Evolutionary conservation across 495 filamentous ascomycete species (phyloP), one percentile per base, ranked within the genome.

Genomic region (Thozetella sp.): DNA sequence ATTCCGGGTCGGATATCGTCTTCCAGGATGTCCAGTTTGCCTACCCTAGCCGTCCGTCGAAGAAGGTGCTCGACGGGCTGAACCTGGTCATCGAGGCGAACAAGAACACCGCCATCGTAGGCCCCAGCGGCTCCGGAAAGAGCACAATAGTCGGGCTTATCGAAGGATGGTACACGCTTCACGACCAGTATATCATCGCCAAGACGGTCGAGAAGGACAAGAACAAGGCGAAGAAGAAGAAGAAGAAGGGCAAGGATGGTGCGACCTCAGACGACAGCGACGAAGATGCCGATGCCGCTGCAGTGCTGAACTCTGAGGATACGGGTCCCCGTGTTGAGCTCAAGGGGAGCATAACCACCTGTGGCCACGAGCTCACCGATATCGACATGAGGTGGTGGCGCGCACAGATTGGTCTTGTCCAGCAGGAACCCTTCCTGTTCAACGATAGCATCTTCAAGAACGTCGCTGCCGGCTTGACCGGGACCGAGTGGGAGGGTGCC

Each of bases 131-230:
- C 17, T 91, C 90, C 45, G 89, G 94, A 34, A 99, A 99, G 76
- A 93, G 89, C 62, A 97, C 93, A 0, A 90, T 97, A 19, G 89
- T 97, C 24, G 93, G 92, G 0, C 77, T 99, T 9, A 85, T 98
- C 40, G 93, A 97, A 68, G 85, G 94, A 1, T 98, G 97, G 81
- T 99, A 99, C 66, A 86, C 92, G 26, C 88, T 96, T 34, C 67
- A 73, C 20, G 73, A 80, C 27, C 78, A 82, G 63, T 68, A 78
- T 53, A 64, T 76, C 26, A 79, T 82, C n/a, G 76, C 73, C 4
- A 77, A 79, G 68, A 69, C 78, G 4, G 71, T 79, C 30, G 75
- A 74, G 40, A 74, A 78, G 62, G 73, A 81, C 48, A 63, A 71
- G 60, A 67, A 72, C 27, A 79, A 79, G 63, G 61, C 74, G 46